Conservation (phyloP, 805 yeast genomes). For the Starmerella stellata region DNA sequence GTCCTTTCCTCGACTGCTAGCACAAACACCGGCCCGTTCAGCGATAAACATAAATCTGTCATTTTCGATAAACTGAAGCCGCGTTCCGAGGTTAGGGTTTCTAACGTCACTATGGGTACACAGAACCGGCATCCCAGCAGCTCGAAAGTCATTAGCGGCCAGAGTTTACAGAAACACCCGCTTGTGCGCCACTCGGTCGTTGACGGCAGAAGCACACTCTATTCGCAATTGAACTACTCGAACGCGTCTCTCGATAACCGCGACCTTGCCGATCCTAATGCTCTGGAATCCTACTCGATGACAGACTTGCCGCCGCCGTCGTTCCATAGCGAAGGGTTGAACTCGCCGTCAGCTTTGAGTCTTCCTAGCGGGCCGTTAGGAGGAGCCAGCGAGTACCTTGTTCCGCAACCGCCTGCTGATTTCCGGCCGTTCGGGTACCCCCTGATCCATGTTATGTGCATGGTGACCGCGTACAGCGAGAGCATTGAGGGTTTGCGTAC, state of each 20-base stretch:
- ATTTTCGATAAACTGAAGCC: slow-evolving; percentile 13
- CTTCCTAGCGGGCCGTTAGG: slow-evolving; percentile 18
- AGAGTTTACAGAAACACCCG: slow-evolving; percentile 19
- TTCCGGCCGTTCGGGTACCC: slow-evolving; percentile 79
- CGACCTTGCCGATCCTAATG: slow-evolving; percentile 19
- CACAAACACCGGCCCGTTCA: no score
- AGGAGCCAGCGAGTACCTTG: slow-evolving; percentile 38
- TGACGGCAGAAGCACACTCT: slow-evolving; percentile 3
- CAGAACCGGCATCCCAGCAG: slow-evolving; percentile 20
- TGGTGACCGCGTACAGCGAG: slow-evolving; percentile 91
- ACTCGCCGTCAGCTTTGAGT: slow-evolving; percentile 2
- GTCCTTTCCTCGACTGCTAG: no score
- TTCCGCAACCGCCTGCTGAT: slow-evolving; percentile 79
- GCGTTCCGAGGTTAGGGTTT: slow-evolving; percentile 9
- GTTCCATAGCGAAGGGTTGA: background rate
- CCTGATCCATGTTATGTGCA: slow-evolving; percentile 49
- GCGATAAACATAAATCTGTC: slow-evolving; percentile 11
- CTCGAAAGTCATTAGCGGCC: slow-evolving; percentile 22
- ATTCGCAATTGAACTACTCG: slow-evolving; percentile 6
- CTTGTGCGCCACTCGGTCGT: slow-evolving; percentile 15
- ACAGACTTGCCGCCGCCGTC: slow-evolving; percentile 11
- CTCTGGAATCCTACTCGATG: slow-evolving; percentile 10
- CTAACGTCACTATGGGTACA: slow-evolving; percentile 20
- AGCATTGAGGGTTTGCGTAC: slow-evolving; percentile 71
- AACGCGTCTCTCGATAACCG: slow-evolving; percentile 1